Conservation (phyloP, 305 asterid genomes). For the Solanum aculeatissimum region DNA sequence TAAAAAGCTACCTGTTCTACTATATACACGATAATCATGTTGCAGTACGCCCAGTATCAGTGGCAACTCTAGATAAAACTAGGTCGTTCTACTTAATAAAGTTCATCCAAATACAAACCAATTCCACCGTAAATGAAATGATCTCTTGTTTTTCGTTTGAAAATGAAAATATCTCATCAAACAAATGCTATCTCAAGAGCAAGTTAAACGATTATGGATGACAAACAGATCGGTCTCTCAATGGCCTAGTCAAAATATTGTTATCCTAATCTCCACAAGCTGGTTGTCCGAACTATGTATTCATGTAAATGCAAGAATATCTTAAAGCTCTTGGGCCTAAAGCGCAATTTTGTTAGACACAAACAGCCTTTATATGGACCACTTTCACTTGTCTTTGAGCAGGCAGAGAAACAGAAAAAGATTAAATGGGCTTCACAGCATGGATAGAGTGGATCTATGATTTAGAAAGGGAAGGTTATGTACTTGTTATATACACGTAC, state of each 20-base stretch:
- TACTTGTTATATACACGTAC: background rate
- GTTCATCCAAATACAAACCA: background rate
- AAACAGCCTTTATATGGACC: background rate
- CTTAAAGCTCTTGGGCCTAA: background rate
- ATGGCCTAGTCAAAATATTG: background rate
- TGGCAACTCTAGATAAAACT: background rate
- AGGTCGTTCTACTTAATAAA: background rate
- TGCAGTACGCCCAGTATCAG: background rate
- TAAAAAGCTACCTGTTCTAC: background rate
- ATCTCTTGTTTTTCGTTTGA: background rate
- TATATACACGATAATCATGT: background rate
- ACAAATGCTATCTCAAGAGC: background rate
- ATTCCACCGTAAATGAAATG: background rate
- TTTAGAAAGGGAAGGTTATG: background rate
- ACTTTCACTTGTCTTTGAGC: background rate
- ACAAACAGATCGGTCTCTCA: background rate
- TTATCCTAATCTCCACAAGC: background rate
- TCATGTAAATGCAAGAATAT: background rate
- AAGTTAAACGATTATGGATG: background rate
- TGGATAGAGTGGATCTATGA: background rate
- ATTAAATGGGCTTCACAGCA: background rate
- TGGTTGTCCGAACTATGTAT: background rate
- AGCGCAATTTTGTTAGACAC: background rate
- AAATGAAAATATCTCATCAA: background rate
- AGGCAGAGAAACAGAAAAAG: background rate